phyloP scores from a whole-genome alignment of 257 asterid genomes.

The Nicotiana tabacum region DNA sequence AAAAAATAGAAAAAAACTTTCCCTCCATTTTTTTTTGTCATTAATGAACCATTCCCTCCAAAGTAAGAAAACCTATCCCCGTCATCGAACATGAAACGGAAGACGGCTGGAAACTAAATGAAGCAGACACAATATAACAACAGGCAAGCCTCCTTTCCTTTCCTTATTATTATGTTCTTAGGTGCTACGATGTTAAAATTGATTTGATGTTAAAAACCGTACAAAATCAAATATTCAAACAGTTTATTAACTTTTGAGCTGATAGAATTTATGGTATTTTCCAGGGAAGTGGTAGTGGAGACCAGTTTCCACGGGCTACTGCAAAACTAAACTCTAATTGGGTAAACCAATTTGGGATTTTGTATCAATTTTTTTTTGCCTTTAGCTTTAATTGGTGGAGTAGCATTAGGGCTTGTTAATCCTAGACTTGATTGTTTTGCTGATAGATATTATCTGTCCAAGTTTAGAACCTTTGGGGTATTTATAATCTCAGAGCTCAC shows the following conservation, averaged over 20 bases:
- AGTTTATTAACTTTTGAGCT: too few species aligned
- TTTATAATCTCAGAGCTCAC: constrained; percentile 81
- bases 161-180: not conserved
- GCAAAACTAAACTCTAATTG: constrained; percentile 22
- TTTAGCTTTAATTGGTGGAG: constrained; percentile 82
- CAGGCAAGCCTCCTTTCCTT: not conserved
- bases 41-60: too few species aligned
- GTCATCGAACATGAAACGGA: too few species aligned
- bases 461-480: constrained; percentile 79
- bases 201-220: not conserved
- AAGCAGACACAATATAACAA: too few species aligned
- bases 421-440: constrained; percentile 86
- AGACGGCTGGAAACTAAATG: too few species aligned
- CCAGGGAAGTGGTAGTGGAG: constrained; percentile 48
- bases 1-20: too few species aligned
- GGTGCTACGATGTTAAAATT: not conserved
- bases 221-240: not conserved
- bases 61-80: too few species aligned
- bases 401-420: constrained; percentile 71
- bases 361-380: constrained; percentile 70
- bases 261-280: constrained; percentile 7
- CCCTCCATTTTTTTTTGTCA: too few species aligned
- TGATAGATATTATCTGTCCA: constrained; percentile 57
- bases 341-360: constrained; percentile 44
- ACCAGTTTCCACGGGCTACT: constrained; percentile 20